These are phyloP conservation scores for Syzygium oleosum DNA, from an alignment of 345 rosid species.

Conservation along the genomic window DNA sequence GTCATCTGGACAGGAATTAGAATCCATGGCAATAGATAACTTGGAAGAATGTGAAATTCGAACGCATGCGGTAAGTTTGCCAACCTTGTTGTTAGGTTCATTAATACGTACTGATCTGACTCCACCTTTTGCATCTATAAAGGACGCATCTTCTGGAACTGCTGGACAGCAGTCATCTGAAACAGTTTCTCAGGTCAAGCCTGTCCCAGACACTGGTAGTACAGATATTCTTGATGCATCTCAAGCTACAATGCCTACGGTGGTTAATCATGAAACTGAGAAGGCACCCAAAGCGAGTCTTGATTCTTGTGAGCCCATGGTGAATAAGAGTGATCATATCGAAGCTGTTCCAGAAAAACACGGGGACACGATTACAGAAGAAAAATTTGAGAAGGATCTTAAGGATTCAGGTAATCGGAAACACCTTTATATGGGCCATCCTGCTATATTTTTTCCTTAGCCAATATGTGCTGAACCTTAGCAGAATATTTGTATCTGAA, in stretches of 20 bases:
- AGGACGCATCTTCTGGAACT: neutral
- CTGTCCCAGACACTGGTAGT: neutral
- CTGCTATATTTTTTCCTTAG: neutral
- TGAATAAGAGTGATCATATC: neutral
- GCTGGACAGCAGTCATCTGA: neutral
- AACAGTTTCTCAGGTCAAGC: neutral
- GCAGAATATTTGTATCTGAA: neutral
- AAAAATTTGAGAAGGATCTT: neutral
- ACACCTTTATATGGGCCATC: neutral
- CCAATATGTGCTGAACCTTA: neutral
- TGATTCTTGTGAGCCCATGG: neutral
- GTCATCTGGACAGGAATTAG: neutral
- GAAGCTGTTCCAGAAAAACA: neutral
- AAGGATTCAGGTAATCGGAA: neutral
- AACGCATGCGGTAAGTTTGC: neutral
- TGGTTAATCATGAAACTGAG: neutral
- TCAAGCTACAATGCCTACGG: neutral
- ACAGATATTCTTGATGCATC: neutral
- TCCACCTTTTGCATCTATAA: neutral
- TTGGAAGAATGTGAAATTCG: neutral
- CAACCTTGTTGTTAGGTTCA: neutral
- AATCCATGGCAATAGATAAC: neutral
- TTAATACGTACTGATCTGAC: neutral
- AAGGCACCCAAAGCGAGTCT: neutral
- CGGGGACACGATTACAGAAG: neutral